Evolutionary conservation across 108 stramenopile species (phyloP), one percentile per base, ranked within the genome.

Genomic region (Cyclotella sp.): DNA sequence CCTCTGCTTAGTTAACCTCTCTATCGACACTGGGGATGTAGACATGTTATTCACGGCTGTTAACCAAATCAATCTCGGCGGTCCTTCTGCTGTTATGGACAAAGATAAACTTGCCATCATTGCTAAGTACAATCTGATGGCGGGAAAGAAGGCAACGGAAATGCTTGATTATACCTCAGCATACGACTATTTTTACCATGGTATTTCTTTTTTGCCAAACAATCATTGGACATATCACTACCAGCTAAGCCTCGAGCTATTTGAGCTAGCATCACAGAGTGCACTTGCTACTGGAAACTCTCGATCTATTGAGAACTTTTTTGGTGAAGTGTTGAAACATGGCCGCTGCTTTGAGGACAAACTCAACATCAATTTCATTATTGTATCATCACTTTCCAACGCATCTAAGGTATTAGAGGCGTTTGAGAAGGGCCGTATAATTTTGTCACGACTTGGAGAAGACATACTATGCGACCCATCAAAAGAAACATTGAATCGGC

Each of bases 161-260:
- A 63, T 77, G 76, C 62, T 59, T 8, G 70, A 53, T 42, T 77
- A 72, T 40, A 22, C 42, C 11, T 46, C 45, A 4, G 76, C 76
- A 18, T 43, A 53, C 15, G 39, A n/a, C 7, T 77, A 54, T 10
- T 77, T 71, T 18, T 65, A 34, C n/a, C 14, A n/a, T n/a, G 73
- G 78, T 10, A 74, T 74, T 16, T 24, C 22, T 18, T 68, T 67
- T 42, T 28, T 74, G 21, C 28, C 28, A 16, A 39, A 57, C 21
- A 59, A 68, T 42, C 65, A 79, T 26, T 79, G 78, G 78, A 15
- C 44, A 15, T 22, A 63, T 15, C 62, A 79, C 49, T 79, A 79
- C 49, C 46, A 65, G 5, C 22, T 74, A 21, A 73, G 64, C 29
- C 28, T 79, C 18, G 52, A 79, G 55, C 51, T 79, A 8, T 79